Base-by-base conservation (phyloP, 306 rosid genomes). In the Oxytropis ochrocephala region DNA sequence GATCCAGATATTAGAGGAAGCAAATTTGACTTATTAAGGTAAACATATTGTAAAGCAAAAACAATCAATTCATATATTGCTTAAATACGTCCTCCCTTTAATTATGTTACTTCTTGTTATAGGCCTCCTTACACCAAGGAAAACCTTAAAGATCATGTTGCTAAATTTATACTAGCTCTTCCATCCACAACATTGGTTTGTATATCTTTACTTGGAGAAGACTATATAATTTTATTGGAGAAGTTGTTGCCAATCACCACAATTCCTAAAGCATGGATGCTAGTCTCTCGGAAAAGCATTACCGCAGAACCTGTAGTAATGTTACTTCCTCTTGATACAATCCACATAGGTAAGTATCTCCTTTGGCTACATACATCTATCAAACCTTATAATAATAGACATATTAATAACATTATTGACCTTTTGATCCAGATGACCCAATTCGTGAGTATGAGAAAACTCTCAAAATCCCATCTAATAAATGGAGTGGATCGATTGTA, bases 401-500 rank as follows among this genome's bases (percentile, higher is more conserved):
- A 32, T 7, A 65, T 72, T 11, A 38, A 33, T 47, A 60, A 73
- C 27, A 48, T 79, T 32, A 55, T n/a, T 46, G 11, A 12, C 65
- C 21, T 38, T 33, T 33, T 33, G 66, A 41, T 36, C 54, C 83
- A 76, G 87, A 78, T 54, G 81, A 63, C 43, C 29, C 27, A n/a
- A n/a, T n/a, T 50, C 35, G 33, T 1, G 39, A 82, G 36, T 55
- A 49, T 32, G 67, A 66, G 60, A 82, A 76, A 32, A 42, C 35
- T 52, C 69, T 54, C 60, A 68, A 73, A 51, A 72, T 65, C 44
- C 89, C 96, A 94, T 78, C 35, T 48, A 89, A 96, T 35, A 94
- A 96, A 29, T 91, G 97, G 97, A 88, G 91, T 67, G 84, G 64
- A 36, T 64, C 96, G 14, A 77, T 82, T 39, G 81, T 91, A 43